A percentile compares a stretch with the other conserved stretches of the same genome.
Conservation (phyloP, 306 rosid species). For the Abrus precatorius region DNA sequence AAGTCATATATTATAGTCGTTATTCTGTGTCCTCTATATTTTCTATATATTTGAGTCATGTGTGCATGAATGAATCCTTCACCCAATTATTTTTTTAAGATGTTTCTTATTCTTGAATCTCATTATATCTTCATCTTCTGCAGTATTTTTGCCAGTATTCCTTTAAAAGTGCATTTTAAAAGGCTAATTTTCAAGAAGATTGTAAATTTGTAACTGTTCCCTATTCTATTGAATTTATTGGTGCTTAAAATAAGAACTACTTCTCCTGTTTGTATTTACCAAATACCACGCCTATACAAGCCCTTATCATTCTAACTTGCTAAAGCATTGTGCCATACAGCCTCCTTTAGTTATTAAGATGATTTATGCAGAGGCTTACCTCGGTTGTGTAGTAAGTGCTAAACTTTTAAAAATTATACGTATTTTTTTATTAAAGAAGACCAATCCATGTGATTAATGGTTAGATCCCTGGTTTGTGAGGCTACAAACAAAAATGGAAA, state of each 20-base stretch:
- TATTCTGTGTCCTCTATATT: conserved; percentile 4
- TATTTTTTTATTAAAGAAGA: background rate
- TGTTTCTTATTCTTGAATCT: background rate
- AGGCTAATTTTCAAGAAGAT: background rate
- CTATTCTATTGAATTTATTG: background rate
- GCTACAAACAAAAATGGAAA: conserved; percentile 9
- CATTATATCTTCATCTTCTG: background rate
- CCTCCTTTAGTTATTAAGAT: conserved; percentile 7
- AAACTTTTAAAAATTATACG: background rate
- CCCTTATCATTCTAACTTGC: background rate
- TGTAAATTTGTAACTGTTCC: background rate
- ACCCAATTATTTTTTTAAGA: background rate
- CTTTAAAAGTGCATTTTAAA: background rate
- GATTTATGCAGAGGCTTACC: background rate
- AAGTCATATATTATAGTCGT: background rate
- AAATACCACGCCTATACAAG: background rate
- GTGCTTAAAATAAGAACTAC: background rate
- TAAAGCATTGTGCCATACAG: background rate
- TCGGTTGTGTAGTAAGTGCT: background rate
- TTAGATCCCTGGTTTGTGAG: background rate
- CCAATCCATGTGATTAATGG: background rate
- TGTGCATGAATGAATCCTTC: background rate
- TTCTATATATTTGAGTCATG: background rate
- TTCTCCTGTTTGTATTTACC: conserved; percentile 1
- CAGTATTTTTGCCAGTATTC: conserved; percentile 21